phyloP scores from a whole-genome alignment of 495 filamentous ascomycete genomes.

The Penicillium crystallinum region DNA sequence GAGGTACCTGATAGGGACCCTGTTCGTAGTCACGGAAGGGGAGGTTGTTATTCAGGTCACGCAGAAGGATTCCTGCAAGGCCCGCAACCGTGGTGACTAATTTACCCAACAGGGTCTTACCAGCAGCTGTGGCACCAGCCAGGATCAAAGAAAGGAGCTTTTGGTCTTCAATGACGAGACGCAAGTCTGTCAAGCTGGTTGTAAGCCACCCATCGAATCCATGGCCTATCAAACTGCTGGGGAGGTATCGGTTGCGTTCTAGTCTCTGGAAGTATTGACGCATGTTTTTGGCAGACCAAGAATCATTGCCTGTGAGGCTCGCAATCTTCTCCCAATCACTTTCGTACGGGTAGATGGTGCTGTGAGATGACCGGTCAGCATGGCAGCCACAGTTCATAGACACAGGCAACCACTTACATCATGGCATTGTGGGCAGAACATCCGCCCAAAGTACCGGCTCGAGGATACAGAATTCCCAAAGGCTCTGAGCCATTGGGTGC shows the following conservation, averaged over 20 bases:
- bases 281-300: constrained; percentile 37
- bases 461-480: constrained; percentile 38
- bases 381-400: too few species aligned
- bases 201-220: constrained; percentile 54
- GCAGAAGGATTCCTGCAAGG: constrained; percentile 39
- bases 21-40: constrained; percentile 29
- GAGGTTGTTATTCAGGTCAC: constrained; percentile 47
- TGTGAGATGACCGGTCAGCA: constrained; percentile 1
- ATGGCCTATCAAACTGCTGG: constrained; percentile 42
- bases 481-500: constrained; percentile 31
- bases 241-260: constrained; percentile 51
- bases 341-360: constrained; percentile 32
- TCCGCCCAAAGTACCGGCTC: constrained; percentile 41
- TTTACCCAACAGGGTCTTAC: constrained; percentile 32
- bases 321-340: constrained; percentile 43
- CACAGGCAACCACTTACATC: constrained; percentile 22
- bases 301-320: constrained; percentile 33
- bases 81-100: constrained; percentile 33
- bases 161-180: constrained; percentile 44
- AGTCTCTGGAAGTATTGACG: constrained; percentile 36
- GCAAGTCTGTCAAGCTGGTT: constrained; percentile 45
- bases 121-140: constrained; percentile 43
- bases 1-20: constrained; percentile 48
- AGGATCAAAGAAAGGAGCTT: constrained; percentile 47
- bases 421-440: constrained; percentile 43